These are phyloP conservation scores for Thalassiosira ordinaria DNA, from an alignment of 352 stramenopile species.

Conservation along the genomic window DNA sequence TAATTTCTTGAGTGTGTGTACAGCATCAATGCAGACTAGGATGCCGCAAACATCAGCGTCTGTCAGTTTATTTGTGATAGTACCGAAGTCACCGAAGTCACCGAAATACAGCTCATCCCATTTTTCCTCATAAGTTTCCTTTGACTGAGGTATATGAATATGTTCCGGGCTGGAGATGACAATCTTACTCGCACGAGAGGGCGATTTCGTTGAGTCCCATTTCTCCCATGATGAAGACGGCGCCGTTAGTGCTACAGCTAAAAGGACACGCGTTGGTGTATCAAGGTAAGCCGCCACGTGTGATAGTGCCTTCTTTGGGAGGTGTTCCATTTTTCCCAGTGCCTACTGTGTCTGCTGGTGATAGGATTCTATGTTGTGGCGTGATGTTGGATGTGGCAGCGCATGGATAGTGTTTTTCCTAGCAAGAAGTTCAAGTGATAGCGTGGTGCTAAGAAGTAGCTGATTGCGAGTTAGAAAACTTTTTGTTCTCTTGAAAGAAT, in stretches of 20 bases:
- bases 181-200: background rate
- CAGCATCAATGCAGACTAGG: slow-evolving; percentile 34
- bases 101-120: background rate
- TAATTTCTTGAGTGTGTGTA: slow-evolving; percentile 23
- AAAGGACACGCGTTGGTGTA: background rate
- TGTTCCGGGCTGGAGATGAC: too few species aligned
- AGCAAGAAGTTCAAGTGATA: too few species aligned
- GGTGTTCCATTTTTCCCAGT: background rate
- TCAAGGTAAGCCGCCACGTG: background rate
- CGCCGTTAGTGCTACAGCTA: background rate
- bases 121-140: background rate
- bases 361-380: too few species aligned
- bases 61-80: slow-evolving; percentile 8
- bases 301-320: background rate
- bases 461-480: too few species aligned
- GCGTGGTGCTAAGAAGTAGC: too few species aligned
- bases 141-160: background rate
- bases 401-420: too few species aligned
- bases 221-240: too few species aligned
- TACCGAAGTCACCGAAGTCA: background rate
- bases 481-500: too few species aligned
- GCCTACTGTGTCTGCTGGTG: too few species aligned
- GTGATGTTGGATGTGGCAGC: too few species aligned
- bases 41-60: slow-evolving; percentile 32
- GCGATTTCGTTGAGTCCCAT: background rate